These are phyloP conservation scores for Imleria badia DNA, from an alignment of 768 basidiomycete species.

Conservation along the genomic window DNA sequence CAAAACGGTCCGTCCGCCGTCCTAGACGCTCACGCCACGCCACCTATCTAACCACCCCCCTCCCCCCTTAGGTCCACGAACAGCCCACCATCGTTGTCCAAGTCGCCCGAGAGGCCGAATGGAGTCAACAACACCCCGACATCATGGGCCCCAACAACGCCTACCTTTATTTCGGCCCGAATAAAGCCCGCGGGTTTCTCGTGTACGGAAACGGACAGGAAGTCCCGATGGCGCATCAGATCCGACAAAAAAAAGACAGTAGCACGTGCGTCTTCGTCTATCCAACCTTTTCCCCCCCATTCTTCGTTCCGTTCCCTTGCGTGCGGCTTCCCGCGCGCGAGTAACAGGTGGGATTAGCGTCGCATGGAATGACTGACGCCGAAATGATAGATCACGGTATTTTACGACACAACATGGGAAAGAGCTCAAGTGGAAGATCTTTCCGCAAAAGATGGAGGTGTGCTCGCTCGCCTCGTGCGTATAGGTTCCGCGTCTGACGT, in stretches of 20 bases:
- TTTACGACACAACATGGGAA: conserved; percentile 69
- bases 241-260: conserved; percentile 56
- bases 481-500: conserved; percentile 1
- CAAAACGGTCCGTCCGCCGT: conserved; percentile 18
- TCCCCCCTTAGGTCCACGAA: conserved; percentile 44
- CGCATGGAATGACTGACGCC: neutral
- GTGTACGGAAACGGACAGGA: conserved; percentile 66
- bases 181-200: conserved; percentile 57
- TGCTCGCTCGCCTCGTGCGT: neutral
- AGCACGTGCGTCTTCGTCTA: conserved; percentile 54
- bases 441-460: conserved; percentile 68
- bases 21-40: neutral
- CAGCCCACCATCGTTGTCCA: conserved; percentile 63
- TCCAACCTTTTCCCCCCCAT: too few relatives aligned
- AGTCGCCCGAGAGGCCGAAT: conserved; percentile 60
- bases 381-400: conserved; percentile 59
- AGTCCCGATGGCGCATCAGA: conserved; percentile 55
- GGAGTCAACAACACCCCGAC: conserved; percentile 64
- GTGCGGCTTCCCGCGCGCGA: neutral
- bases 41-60: neutral
- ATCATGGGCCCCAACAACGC: conserved; percentile 83
- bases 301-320: neutral
- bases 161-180: conserved; percentile 74
- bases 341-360: neutral
- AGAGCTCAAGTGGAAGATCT: conserved; percentile 75